A percentile compares a stretch with the other conserved stretches of the same genome.
Conservation (phyloP, 768 basidiomycete genomes). For the Mycena vitilis region DNA sequence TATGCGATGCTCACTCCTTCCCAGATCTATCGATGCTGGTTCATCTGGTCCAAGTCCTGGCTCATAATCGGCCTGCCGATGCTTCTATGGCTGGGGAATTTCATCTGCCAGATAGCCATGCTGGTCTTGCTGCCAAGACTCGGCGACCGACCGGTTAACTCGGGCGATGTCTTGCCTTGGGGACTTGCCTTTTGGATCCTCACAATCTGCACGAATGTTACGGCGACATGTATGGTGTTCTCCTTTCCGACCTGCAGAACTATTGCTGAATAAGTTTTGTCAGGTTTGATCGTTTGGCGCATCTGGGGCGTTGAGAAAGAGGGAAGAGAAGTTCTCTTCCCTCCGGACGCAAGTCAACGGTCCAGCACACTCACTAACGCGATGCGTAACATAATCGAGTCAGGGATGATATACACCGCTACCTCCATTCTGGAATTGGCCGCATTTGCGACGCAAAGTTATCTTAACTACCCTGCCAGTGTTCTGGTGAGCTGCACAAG, state of each 20-base stretch:
- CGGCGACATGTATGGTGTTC: slow-evolving; percentile 11
- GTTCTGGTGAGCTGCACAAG: background rate
- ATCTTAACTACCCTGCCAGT: slow-evolving; percentile 11
- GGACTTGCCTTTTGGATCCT: slow-evolving; percentile 7
- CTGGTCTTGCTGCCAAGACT: background rate
- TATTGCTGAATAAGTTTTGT: background rate
- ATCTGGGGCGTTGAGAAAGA: slow-evolving; percentile 6
- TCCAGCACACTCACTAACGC: background rate
- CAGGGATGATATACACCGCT: slow-evolving; percentile 19
- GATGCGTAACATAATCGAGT: slow-evolving; percentile 26
- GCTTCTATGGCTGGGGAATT: slow-evolving; percentile 11
- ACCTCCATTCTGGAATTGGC: slow-evolving; percentile 15
- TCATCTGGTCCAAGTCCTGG: background rate
- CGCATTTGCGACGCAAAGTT: slow-evolving; percentile 13
- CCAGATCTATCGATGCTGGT: slow-evolving; percentile 31
- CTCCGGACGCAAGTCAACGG: background rate
- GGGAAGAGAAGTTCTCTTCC: background rate
- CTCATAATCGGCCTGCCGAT: background rate
- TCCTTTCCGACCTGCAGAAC: background rate
- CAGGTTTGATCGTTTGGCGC: slow-evolving; percentile 25
- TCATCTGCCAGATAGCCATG: background rate
- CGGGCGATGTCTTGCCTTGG: background rate
- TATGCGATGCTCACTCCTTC: background rate
- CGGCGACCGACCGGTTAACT: background rate
- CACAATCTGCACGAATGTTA: slow-evolving; percentile 16